Conservation (phyloP, 768 basidiomycete species). For the Auriculariales sp. region DNA sequence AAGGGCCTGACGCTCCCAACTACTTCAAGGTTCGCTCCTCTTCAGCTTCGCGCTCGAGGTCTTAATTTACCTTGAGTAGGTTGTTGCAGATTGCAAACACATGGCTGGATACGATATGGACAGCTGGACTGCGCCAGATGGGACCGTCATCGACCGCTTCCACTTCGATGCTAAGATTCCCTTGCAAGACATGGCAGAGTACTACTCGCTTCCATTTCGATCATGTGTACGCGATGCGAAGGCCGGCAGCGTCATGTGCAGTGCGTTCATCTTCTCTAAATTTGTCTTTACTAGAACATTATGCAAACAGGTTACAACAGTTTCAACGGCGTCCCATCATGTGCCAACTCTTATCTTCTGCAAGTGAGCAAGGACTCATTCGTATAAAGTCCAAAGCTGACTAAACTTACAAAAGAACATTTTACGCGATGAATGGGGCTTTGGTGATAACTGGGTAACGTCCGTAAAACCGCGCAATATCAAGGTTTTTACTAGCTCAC, state of each 20-base stretch:
- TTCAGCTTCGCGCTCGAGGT: too few relatives aligned
- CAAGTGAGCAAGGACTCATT: too few relatives aligned
- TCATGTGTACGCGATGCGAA: constrained; percentile 44
- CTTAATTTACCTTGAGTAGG: too few relatives aligned
- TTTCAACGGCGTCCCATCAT: constrained; percentile 43
- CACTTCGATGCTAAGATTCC: constrained; percentile 39
- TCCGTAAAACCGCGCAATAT: background rate
- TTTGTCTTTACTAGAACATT: background rate
- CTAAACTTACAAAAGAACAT: too few relatives aligned
- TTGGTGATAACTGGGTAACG: constrained; percentile 25
- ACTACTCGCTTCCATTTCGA: constrained; percentile 41
- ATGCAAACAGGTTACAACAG: constrained; percentile 31
- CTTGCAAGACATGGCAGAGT: constrained; percentile 40
- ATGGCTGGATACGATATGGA: constrained; percentile 46
- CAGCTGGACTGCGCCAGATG: too few relatives aligned
- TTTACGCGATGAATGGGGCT: constrained; percentile 36
- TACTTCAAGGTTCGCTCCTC: constrained; percentile 30
- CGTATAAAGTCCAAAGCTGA: too few relatives aligned
- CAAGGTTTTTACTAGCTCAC: too few relatives aligned
- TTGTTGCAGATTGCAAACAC: constrained; percentile 43
- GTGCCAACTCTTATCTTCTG: constrained; percentile 37
- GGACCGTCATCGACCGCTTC: constrained; percentile 30
- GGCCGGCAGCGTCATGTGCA: constrained; percentile 43
- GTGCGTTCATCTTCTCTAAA: background rate
- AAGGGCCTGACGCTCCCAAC: constrained; percentile 42